These are phyloP conservation scores for Neospermospora avenae DNA, from an alignment of 2,329 filamentous ascomycete species.

Conservation along the genomic window DNA sequence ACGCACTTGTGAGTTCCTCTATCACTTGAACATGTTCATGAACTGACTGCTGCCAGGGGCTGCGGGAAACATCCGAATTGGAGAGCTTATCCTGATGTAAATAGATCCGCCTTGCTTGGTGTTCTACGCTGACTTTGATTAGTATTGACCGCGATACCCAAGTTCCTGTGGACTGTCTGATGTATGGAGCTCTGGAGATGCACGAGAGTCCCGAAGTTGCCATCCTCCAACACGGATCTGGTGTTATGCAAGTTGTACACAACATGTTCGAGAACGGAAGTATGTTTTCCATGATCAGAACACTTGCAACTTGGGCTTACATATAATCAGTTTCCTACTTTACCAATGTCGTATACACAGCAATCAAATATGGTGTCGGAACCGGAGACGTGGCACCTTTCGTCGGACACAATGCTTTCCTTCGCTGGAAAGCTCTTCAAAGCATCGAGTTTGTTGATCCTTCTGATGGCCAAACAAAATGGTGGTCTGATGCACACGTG, in stretches of 20 bases:
- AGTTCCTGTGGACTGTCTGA: constrained; percentile 71
- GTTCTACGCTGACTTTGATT: no score
- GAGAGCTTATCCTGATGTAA: constrained; percentile 77
- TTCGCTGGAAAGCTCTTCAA: constrained; percentile 73
- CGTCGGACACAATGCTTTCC: constrained; percentile 75
- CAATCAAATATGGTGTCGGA: constrained; percentile 73
- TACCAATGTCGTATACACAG: constrained; percentile 72
- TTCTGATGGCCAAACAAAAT: constrained; percentile 66
- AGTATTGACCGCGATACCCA: constrained; percentile 72
- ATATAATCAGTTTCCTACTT: no score
- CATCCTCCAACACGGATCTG: constrained; percentile 74
- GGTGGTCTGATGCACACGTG: constrained; percentile 77
- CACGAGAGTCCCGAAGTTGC: constrained; percentile 75
- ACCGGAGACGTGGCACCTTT: constrained; percentile 77
- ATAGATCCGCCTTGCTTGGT: no score
- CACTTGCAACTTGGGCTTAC: no score
- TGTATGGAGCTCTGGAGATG: constrained; percentile 80
- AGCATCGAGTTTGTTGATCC: constrained; percentile 68
- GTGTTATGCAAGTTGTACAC: constrained; percentile 75
- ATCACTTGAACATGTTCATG: no score
- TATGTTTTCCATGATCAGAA: no score
- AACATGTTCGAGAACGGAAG: constrained; percentile 71
- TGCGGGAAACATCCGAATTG: constrained; percentile 80
- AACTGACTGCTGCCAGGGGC: no score
- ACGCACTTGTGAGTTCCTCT: no score